phyloP scores from a whole-genome alignment of 2,329 filamentous ascomycete genomes.

The Fusarium sp. region DNA sequence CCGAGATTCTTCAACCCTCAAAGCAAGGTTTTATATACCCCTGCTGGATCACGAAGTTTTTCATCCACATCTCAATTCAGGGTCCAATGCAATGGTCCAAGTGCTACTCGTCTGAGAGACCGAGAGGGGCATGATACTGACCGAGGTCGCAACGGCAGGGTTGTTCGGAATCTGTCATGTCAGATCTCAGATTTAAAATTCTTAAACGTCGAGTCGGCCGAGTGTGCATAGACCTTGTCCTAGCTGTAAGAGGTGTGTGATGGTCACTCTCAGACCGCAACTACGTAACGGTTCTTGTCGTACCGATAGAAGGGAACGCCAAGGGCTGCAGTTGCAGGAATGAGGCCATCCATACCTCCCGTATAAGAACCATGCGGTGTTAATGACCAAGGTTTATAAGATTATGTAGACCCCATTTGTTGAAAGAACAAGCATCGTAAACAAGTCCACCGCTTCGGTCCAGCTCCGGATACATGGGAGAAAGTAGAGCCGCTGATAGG shows the following conservation, averaged over 20 bases:
- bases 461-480: neutral
- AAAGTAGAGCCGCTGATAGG: neutral
- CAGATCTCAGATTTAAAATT: neutral
- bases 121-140: neutral
- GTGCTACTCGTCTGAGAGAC: neutral
- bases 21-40: neutral
- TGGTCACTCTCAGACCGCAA: neutral
- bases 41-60: neutral
- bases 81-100: neutral
- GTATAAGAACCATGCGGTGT: neutral
- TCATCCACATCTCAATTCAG: neutral
- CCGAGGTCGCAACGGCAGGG: neutral
- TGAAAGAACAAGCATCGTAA: neutral
- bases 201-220: neutral
- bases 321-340: neutral
- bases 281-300: neutral
- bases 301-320: neutral
- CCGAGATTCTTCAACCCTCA: neutral
- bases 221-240: neutral
- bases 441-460: neutral
- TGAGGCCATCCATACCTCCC: neutral
- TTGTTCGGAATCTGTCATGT: neutral
- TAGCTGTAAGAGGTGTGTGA: neutral
- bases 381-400: neutral
- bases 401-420: neutral